phyloP scores from a whole-genome alignment of 345 rosid species.

The Tarenaya hassleriana region DNA sequence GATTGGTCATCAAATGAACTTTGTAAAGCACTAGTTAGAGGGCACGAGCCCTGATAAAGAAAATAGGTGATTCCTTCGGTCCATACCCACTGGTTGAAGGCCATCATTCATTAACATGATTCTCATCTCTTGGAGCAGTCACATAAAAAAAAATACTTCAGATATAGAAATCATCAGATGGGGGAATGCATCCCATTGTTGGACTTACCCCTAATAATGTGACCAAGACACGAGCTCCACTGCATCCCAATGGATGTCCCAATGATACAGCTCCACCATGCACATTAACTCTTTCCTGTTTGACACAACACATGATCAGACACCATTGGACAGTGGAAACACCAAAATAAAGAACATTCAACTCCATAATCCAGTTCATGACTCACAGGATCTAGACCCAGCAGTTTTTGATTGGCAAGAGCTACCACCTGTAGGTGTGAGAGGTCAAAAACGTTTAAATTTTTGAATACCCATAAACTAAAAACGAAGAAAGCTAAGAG shows the following conservation, averaged over 20 bases:
- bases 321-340: background rate
- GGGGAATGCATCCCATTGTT: conserved; percentile 10
- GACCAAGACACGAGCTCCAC: conserved; percentile 90
- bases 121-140: too few relatives aligned
- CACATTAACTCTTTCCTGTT: conserved; percentile 66
- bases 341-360: background rate
- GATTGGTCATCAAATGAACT: too few relatives aligned
- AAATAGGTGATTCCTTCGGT: too few relatives aligned
- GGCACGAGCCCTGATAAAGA: too few relatives aligned
- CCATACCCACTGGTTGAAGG: too few relatives aligned
- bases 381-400: conserved; percentile 75
- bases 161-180: background rate
- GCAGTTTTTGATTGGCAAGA: conserved; percentile 75
- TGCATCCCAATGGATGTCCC: conserved; percentile 98
- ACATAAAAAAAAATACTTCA: conserved; percentile 13
- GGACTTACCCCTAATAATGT: conserved; percentile 80
- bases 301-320: background rate
- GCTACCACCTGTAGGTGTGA: conserved; percentile 60
- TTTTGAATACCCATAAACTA: conserved; percentile 3
- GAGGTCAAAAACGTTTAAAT: conserved; percentile 11
- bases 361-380: conserved; percentile 15
- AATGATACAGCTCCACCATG: conserved; percentile 93
- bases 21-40: too few relatives aligned
- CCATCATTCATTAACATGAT: too few relatives aligned
- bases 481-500: conserved; percentile 11